Base-by-base conservation (phyloP, 139 green algal genomes). In the Micromonas commoda region DNA sequence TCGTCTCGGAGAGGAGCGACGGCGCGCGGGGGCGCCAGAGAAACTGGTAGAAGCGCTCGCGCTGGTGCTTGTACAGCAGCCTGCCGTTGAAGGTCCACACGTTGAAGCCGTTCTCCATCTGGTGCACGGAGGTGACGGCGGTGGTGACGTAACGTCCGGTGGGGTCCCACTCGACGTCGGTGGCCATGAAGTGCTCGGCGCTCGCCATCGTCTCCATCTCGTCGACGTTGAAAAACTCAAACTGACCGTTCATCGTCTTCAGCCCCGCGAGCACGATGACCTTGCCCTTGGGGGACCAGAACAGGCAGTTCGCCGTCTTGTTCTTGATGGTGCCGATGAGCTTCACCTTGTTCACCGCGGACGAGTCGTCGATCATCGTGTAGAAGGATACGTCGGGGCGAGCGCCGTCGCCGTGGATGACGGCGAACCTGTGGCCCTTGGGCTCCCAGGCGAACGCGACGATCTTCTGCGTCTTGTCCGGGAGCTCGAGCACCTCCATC, bases 41-140 rank as follows among this genome's bases (percentile, higher is more conserved):
- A 78, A 98, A 96, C 87, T 98, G 93, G 82, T 90, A 93, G 82
- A 99, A 97, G 13, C 86, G 82, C 73, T 99, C 95, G 1, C 82
- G 80, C 3, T 77, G 73, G 13, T 90, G 31, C 67, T 85, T 87
- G 89, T 97, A 97, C 51, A 99, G 82, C 64, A 90, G 78, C 64
- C 89, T 83, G 34, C 95, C 95, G 28, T 90, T 86, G 87, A 97
- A 98, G 69, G 87, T 90, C 94, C 94, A 98, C 31, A 97, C 78
- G 71, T 92, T 90, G 88, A 92, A 96, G 6, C 95, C 95, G 85
- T 98, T 97, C 86, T 99, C 95, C 92, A 97, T 98, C 74, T 96
- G 89, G 76, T 98, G 90, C 21, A 92, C 80, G 60, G 81, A 82
- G 26, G 89, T 93, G 13, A 98, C 94, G 16, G 79, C 80, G 23